phyloP scores from a whole-genome alignment of 148 eudicot species.

The Salicornia ramosissima region DNA sequence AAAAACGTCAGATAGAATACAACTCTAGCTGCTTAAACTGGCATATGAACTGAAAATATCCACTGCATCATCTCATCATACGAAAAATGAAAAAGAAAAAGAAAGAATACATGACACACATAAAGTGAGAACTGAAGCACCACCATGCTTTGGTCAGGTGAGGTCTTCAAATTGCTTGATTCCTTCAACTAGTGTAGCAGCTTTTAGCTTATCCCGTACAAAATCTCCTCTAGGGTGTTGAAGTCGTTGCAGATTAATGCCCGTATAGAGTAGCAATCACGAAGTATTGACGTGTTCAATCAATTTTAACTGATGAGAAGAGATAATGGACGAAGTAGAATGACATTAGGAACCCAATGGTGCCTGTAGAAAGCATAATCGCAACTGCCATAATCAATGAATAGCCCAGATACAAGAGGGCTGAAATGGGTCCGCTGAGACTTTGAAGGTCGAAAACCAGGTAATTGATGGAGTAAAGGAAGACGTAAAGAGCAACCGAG shows the following conservation, averaged over 20 bases:
- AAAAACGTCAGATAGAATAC: slow-evolving; percentile 15
- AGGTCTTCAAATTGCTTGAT: slow-evolving; percentile 7
- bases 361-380: slow-evolving; percentile 57
- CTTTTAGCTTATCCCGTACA: background rate
- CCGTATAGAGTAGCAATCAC: background rate
- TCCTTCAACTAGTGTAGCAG: background rate
- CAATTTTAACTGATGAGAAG: slow-evolving; percentile 64
- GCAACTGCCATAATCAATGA: slow-evolving; percentile 58
- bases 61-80: slow-evolving; percentile 1
- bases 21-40: background rate
- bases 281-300: slow-evolving; percentile 9
- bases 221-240: slow-evolving; percentile 1
- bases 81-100: slow-evolving; percentile 3
- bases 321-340: slow-evolving; percentile 61
- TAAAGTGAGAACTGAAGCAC: background rate
- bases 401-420: slow-evolving; percentile 56
- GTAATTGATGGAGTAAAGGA: slow-evolving; percentile 60
- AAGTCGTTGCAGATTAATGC: background rate
- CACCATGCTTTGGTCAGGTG: background rate
- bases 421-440: slow-evolving; percentile 57
- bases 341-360: slow-evolving; percentile 52
- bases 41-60: slow-evolving; percentile 14
- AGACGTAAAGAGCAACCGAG: slow-evolving; percentile 56
- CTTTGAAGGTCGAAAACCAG: slow-evolving; percentile 55
- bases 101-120: background rate